A percentile compares a stretch with the other conserved stretches of the same genome.
Conservation (phyloP, 352 stramenopile genomes). For the Phytophthora aleatoria region DNA sequence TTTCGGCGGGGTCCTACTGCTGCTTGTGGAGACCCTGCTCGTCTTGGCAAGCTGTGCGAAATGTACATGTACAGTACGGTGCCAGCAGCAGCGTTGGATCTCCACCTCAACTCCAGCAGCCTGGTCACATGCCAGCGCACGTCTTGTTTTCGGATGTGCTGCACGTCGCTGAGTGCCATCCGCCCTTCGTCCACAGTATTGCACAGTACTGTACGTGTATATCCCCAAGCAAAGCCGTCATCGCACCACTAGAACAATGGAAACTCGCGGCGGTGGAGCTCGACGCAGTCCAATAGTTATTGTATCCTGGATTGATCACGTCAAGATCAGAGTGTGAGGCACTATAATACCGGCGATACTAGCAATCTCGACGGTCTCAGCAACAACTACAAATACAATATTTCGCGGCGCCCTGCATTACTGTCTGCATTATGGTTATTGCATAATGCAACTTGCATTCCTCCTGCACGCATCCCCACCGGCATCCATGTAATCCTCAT, state of each 20-base stretch:
- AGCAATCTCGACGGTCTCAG: too few relatives aligned
- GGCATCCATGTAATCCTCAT: background rate
- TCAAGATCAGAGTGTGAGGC: too few relatives aligned
- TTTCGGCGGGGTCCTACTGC: too few relatives aligned
- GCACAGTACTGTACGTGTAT: background rate
- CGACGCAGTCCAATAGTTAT: too few relatives aligned
- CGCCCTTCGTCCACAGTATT: constrained; percentile 14
- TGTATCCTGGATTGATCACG: too few relatives aligned
- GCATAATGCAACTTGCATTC: too few relatives aligned
- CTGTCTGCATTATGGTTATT: too few relatives aligned
- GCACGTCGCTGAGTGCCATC: constrained; percentile 15
- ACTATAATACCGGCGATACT: too few relatives aligned
- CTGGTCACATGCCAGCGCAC: constrained; percentile 18
- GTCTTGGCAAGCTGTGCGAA: constrained; percentile 2
- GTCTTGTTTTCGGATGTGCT: constrained; percentile 18
- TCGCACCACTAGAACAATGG: background rate
- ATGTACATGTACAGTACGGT: background rate
- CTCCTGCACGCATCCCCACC: background rate
- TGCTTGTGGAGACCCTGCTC: background rate
- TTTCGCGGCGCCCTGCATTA: too few relatives aligned
- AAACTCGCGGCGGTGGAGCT: too few relatives aligned
- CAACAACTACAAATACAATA: too few relatives aligned
- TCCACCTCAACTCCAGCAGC: constrained; percentile 13
- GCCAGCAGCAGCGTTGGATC: too few relatives aligned
- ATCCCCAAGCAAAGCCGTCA: background rate